Percentiles rank a stretch among this genome's conserved stretches.
Evolutionary conservation across 768 basidiomycete species (phyloP).

Genomic region (Ramaria rubella): DNA sequence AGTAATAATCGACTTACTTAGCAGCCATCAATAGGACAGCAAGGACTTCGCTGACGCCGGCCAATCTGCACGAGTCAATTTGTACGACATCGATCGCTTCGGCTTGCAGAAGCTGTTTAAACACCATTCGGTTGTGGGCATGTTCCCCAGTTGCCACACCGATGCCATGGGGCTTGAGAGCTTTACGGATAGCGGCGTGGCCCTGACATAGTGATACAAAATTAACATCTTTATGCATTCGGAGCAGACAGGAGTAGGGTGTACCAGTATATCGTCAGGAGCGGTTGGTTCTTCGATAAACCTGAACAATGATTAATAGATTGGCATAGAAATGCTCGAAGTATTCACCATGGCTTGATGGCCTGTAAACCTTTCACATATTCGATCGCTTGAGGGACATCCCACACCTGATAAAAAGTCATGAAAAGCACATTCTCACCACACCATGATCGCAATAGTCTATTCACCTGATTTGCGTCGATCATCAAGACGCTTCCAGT

Average conservation of each 20-base stretch:
- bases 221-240: not conserved
- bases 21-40: constrained; percentile 88
- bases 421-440: constrained; percentile 3
- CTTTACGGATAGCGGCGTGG: constrained; percentile 73
- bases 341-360: constrained; percentile 75
- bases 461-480: constrained; percentile 73
- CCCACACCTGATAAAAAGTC: constrained; percentile 53
- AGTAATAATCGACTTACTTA: constrained; percentile 43
- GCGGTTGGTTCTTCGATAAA: constrained; percentile 95
- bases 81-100: constrained; percentile 93
- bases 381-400: constrained; percentile 86
- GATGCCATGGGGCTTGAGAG: constrained; percentile 69
- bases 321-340: not conserved
- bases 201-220: constrained; percentile 29
- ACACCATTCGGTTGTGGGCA: constrained; percentile 87
- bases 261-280: constrained; percentile 74
- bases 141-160: constrained; percentile 94
- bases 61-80: constrained; percentile 90
- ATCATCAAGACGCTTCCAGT: constrained; percentile 95
- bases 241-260: too few species aligned
- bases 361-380: constrained; percentile 75
- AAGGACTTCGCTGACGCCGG: constrained; percentile 88
- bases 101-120: constrained; percentile 87
- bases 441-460: constrained; percentile 7
- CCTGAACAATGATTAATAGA: constrained; percentile 32